Base-by-base conservation (phyloP, 345 rosid genomes). In the Erucastrum elatum region DNA sequence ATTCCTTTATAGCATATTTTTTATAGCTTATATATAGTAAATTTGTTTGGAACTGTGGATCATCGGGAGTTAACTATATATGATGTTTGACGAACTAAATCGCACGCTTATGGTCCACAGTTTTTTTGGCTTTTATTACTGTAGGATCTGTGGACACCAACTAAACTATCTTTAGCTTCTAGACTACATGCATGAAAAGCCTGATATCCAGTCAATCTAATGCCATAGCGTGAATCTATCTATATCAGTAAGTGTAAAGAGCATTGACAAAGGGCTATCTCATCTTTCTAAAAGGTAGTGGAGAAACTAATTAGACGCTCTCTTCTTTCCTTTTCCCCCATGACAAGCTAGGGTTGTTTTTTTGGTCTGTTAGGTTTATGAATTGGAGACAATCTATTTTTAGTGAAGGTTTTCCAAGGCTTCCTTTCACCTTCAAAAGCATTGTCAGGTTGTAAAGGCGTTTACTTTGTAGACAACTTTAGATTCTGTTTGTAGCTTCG, bases 331-430 rank as follows among this genome's bases (percentile, higher is more conserved):
- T 37, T 37, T 37, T 37, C 7, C 9, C 37, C 37, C 37, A 34
- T 34, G 37, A 1, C 37, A 34, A 41, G 10, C 13, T 10, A 10
- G 49, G 59, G 21, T 21, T 21, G 21, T 21, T 25, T 49, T 25
- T 59, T 11, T 61, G 5, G 17, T 59, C 21, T 21, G 21, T 21
- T 89, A 95, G 99, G 93, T 93, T n/a, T 95, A 93, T 74, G 99
- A 93, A 68, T 86, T 93, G 97, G 99, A 95, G 88, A 95, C 99
- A 12, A 93, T 88, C 83, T 93, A 95, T 80, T 85, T 95, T 62
- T 98, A 95, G 71, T 95, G 84, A 95, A 95, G 81, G 99, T 97
- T 34, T 95, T 91, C 79, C 98, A 90, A 79, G 98, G 99, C 53
- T 95, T 95, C 82, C 84, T 95, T 21, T 90, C 98, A 76, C 98